A percentile compares a stretch with the other conserved stretches of the same genome.
These are phyloP conservation scores for Pythium monospermum DNA, from an alignment of 352 stramenopile species.

Conservation along the genomic window DNA sequence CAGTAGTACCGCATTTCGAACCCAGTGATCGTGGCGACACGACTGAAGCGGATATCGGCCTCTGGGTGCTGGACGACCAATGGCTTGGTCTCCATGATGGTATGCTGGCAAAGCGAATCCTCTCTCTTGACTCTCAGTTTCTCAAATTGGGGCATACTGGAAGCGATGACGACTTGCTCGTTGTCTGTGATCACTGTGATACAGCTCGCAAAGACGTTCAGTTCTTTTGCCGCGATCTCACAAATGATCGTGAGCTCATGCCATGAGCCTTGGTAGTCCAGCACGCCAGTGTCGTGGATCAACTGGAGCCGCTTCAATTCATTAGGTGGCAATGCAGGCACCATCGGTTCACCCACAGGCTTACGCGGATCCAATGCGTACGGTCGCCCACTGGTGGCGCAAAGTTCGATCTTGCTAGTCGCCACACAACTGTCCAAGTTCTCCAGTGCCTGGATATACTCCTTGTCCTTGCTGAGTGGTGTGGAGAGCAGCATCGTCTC, in stretches of 20 bases:
- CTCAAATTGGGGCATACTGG: constrained; percentile 31
- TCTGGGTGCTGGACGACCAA: constrained; percentile 56
- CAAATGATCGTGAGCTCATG: constrained; percentile 73
- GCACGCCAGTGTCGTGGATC: constrained; percentile 37
- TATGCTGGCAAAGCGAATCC: constrained; percentile 59
- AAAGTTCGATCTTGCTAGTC: constrained; percentile 15
- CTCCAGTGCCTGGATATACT: constrained; percentile 16
- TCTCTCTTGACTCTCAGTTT: constrained; percentile 36
- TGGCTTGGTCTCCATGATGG: constrained; percentile 52
- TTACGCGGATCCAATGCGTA: constrained; percentile 30
- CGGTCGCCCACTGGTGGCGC: constrained; percentile 36
- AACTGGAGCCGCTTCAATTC: constrained; percentile 39
- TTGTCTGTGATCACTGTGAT: constrained; percentile 55
- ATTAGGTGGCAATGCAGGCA: constrained; percentile 30
- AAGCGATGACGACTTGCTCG: constrained; percentile 40
- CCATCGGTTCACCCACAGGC: constrained; percentile 26
- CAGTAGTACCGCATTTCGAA: constrained; percentile 64
- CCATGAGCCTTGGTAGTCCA: constrained; percentile 31
- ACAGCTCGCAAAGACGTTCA: constrained; percentile 45
- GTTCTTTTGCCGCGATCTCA: constrained; percentile 50
- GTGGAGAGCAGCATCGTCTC: constrained; percentile 15
- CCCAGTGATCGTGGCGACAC: constrained; percentile 20
- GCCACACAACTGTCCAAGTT: constrained; percentile 5
- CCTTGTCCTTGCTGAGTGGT: constrained; percentile 7
- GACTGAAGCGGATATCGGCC: constrained; percentile 60